These are phyloP conservation scores for Hemileccinum rubropunctum DNA, from an alignment of 768 basidiomycete genomes.

Conservation along the genomic window DNA sequence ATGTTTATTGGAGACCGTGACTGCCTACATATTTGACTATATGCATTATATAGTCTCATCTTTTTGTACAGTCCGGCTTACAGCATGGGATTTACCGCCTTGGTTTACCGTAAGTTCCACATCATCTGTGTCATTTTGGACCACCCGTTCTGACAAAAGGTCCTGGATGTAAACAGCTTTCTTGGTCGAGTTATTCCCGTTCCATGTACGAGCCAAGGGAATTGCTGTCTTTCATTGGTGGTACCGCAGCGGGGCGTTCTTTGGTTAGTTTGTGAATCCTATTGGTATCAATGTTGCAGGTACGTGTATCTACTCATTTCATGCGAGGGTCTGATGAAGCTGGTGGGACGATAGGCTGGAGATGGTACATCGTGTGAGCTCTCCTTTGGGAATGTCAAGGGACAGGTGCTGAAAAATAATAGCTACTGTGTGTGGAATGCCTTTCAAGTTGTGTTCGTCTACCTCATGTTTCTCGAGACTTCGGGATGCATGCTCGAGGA, in stretches of 20 bases:
- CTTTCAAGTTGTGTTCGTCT: constrained; percentile 3
- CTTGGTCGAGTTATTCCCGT: constrained; percentile 67
- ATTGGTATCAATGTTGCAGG: constrained; percentile 15
- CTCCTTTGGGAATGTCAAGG: neutral
- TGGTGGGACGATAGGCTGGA: no score
- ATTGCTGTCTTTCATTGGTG: constrained; percentile 61
- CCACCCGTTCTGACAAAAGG: neutral
- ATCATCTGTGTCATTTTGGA: neutral
- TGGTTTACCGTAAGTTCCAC: neutral
- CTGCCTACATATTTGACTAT: no score
- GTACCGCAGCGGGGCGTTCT: constrained; percentile 35
- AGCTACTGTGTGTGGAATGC: no score
- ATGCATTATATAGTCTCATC: constrained; percentile 10
- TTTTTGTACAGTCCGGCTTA: no score
- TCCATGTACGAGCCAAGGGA: constrained; percentile 58
- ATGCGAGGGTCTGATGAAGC: no score
- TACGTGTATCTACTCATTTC: neutral
- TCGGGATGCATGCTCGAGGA: constrained; percentile 6
- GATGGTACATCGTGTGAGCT: no score
- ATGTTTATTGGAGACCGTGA: neutral
- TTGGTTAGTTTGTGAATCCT: constrained; percentile 14
- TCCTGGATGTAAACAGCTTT: constrained; percentile 40
- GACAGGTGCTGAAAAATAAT: neutral
- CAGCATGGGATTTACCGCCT: constrained; percentile 6
- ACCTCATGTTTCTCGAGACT: constrained; percentile 6